Percentiles rank a stretch among this genome's conserved stretches.
Evolutionary conservation across 495 filamentous ascomycete genomes (phyloP).

Genomic region (Gamarada debralockiae): DNA sequence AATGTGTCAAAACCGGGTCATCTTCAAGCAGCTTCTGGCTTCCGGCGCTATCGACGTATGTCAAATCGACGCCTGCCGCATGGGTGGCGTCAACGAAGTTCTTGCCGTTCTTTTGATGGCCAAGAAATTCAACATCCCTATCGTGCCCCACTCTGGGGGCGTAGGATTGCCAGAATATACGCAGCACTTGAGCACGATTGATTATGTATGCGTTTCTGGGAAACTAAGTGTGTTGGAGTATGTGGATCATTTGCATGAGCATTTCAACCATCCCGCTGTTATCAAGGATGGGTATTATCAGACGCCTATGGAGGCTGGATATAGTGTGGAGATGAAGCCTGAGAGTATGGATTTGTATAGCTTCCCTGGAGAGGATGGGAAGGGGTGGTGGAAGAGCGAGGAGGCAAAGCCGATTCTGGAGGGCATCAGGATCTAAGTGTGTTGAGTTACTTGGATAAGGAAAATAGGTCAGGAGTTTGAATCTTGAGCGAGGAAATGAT

Average conservation of each 20-base stretch:
- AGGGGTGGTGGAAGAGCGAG: constrained; percentile 72
- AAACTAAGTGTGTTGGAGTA: constrained; percentile 83
- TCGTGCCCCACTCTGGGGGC: constrained; percentile 86
- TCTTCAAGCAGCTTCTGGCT: constrained; percentile 89
- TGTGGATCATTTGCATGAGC: constrained; percentile 91
- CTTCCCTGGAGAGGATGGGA: constrained; percentile 72
- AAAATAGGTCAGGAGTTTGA: constrained; percentile 12
- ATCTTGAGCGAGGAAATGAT: constrained; percentile 56
- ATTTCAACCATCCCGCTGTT: constrained; percentile 77
- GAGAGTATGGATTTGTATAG: constrained; percentile 77
- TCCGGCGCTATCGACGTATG: constrained; percentile 79
- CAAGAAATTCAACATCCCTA: constrained; percentile 77
- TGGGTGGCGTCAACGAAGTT: constrained; percentile 92
- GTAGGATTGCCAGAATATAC: constrained; percentile 94
- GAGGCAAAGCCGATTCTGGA: constrained; percentile 66
- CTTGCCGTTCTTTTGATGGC: constrained; percentile 88
- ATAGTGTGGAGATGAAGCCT: constrained; percentile 89
- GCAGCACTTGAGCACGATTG: constrained; percentile 88
- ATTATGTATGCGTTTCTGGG: constrained; percentile 85
- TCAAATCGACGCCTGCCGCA: constrained; percentile 87
- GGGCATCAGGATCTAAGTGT: constrained; percentile 41
- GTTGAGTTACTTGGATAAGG: neutral
- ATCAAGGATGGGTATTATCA: constrained; percentile 86
- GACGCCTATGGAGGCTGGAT: constrained; percentile 77
- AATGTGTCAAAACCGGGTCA: constrained; percentile 94